Evolutionary conservation across 202 grass and related monocot genomes (phyloP), one percentile per base, ranked within the genome.

Genomic region (Saccharum hybrid): DNA sequence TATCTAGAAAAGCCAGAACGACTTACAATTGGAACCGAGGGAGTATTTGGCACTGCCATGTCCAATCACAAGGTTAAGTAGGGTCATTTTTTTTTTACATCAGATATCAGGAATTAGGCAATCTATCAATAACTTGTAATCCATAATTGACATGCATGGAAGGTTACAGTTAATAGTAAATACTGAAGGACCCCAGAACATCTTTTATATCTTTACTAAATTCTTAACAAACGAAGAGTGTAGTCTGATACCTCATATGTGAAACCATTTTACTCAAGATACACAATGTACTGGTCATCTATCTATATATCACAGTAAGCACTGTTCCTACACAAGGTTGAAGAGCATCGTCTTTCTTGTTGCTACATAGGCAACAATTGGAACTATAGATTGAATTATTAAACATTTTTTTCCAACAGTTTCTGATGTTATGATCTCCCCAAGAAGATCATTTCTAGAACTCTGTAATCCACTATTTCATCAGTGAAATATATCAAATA

Each of bases 381-480:
- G 57, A 66, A 75, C 84, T 77, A 61, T 87, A 70, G 14, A 81
- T 87, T 66, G 57, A 86, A 66, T 48, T 87, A 28, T 39, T 71
- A 80, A 75, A 63, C 23, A 81, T 38, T 40, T 38, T 28, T 40
- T 37, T 63, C 33, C 65, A 75, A 80, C 42, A 65, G 28, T 66
- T 34, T 75, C 43, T 71, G n/a, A 60, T 81, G 64, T 57, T 76
- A 81, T 87, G 76, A 81, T 59, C 45, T 76, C 54, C 46, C 28
- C 1, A 77, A 72, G 34, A 26, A 81, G 74, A 52, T 80, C 75
- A 66, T 83, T 46, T 49, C 37, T 84, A 39, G 21, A 76, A 77
- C 34, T 83, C 76, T 83, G 83, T 66, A 84, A 78, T 75, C 15
- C 86, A 71, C 60, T 85, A 83, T 85, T 74, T 82, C 54, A 33